phyloP scores from a whole-genome alignment of 805 yeast species.

The Metschnikowia peoriensis region DNA sequence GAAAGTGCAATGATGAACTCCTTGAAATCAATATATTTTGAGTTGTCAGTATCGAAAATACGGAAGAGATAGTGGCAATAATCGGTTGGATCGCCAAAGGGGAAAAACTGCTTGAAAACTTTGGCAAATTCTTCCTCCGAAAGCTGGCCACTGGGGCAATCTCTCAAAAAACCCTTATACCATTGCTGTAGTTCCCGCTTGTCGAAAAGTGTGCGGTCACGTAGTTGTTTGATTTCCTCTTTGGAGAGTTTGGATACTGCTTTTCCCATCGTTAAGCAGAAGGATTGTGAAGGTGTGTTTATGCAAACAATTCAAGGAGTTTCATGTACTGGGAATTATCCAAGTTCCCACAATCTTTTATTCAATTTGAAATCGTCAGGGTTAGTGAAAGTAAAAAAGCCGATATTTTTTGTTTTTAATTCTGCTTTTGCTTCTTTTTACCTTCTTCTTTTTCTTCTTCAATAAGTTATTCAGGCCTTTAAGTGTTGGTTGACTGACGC shows the following conservation, averaged over 20 bases:
- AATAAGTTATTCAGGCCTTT: no score
- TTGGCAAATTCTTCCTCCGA: conserved; percentile 84
- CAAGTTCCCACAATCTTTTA: no score
- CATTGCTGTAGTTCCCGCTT: conserved; percentile 95
- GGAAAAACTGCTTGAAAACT: conserved; percentile 94
- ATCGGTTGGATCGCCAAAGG: conserved; percentile 95
- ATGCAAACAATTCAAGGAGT: no score
- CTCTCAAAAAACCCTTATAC: conserved; percentile 94
- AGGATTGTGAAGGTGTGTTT: neutral
- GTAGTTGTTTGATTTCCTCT: conserved; percentile 81
- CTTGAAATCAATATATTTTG: conserved; percentile 83
- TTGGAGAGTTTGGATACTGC: conserved; percentile 89
- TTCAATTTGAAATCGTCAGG: no score
- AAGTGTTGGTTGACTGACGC: no score
- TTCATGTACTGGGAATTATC: neutral
- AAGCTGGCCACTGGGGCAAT: conserved; percentile 88
- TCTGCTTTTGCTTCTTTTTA: no score
- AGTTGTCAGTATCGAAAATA: conserved; percentile 80
- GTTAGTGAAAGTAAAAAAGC: no score
- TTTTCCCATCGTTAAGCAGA: conserved; percentile 70
- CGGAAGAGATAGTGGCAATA: conserved; percentile 86
- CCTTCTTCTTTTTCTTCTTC: no score
- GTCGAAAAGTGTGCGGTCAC: conserved; percentile 86
- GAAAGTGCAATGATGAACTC: conserved; percentile 89
- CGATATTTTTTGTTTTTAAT: no score